A percentile compares a stretch with the other conserved stretches of the same genome.
phyloP scores from a whole-genome alignment of 2,329 filamentous ascomycete genomes.

The Monosporascus sp. region DNA sequence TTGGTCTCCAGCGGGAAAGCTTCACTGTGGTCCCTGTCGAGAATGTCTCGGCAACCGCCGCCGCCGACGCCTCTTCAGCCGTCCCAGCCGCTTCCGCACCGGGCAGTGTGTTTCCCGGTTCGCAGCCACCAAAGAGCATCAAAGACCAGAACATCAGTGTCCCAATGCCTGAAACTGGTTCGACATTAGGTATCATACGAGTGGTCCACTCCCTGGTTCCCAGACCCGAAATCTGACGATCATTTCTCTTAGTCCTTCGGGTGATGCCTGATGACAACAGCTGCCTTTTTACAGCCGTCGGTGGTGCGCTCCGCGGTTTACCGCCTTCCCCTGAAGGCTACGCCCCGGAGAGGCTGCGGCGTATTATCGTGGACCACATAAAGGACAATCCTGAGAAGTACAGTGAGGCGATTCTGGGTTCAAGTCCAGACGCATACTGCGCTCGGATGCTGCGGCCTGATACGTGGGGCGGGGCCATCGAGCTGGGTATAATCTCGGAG shows the following conservation, averaged over 20 bases:
- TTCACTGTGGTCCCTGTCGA: constrained; percentile 44
- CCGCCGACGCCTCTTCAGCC: constrained; percentile 2
- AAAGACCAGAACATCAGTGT: constrained; percentile 39
- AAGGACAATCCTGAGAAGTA: constrained; percentile 67
- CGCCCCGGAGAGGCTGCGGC: constrained; percentile 51
- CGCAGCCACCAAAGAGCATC: constrained; percentile 16
- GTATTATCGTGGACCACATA: constrained; percentile 74
- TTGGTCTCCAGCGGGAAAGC: constrained; percentile 44
- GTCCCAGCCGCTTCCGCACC: not conserved
- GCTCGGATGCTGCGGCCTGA: constrained; percentile 73
- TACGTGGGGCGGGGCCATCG: constrained; percentile 88
- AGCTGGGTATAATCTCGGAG: constrained; percentile 77
- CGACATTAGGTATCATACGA: constrained; percentile 40
- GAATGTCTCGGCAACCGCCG: constrained; percentile 3
- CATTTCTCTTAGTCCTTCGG: constrained; percentile 55
- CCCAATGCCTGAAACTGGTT: constrained; percentile 43
- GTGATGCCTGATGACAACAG: constrained; percentile 97
- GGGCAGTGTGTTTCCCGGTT: constrained; percentile 3
- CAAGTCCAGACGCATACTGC: constrained; percentile 69
- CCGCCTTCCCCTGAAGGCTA: constrained; percentile 30
- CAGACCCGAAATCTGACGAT: constrained; percentile 2
- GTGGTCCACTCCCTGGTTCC: constrained; percentile 3
- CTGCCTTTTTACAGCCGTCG: constrained; percentile 88
- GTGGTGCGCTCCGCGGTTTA: constrained; percentile 64
- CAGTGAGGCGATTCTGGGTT: constrained; percentile 70